These are phyloP conservation scores for Achaetomium macrosporum DNA, from an alignment of 2,329 filamentous ascomycete genomes.

Conservation along the genomic window DNA sequence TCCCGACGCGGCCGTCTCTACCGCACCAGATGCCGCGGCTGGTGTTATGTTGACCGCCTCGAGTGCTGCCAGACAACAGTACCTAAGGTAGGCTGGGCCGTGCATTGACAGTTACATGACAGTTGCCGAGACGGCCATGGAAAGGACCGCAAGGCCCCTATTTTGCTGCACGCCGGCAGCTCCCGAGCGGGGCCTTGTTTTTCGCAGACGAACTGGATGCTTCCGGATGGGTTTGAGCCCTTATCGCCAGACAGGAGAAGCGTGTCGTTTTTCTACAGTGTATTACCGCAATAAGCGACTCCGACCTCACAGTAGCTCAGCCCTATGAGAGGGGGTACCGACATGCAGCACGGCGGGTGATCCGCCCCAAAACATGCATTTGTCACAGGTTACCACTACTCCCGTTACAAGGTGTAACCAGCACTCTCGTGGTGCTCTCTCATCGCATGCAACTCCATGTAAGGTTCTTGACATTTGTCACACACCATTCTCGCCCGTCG, in stretches of 20 bases:
- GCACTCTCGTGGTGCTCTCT: neutral
- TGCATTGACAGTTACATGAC: no score
- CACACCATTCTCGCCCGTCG: neutral
- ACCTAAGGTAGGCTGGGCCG: no score
- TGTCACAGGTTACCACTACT: conserved; percentile 1
- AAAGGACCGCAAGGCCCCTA: no score
- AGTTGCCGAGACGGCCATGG: no score
- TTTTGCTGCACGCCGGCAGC: no score
- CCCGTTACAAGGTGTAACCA: neutral
- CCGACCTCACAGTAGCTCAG: neutral
- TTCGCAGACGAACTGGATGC: no score
- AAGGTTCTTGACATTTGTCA: conserved; percentile 1
- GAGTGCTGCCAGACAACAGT: neutral
- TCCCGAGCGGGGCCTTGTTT: no score
- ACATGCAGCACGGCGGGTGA: conserved; percentile 4
- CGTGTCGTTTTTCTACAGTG: neutral
- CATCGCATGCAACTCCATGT: conserved; percentile 6
- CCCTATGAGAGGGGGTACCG: conserved; percentile 10
- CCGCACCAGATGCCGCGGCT: neutral
- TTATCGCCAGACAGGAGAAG: no score
- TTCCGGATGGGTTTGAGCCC: no score
- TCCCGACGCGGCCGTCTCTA: neutral
- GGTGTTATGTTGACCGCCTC: conserved; percentile 6
- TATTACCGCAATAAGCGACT: neutral
- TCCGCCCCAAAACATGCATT: conserved; percentile 3